Base-by-base conservation (phyloP, 257 asterid species). In the Petunia axillaris region DNA sequence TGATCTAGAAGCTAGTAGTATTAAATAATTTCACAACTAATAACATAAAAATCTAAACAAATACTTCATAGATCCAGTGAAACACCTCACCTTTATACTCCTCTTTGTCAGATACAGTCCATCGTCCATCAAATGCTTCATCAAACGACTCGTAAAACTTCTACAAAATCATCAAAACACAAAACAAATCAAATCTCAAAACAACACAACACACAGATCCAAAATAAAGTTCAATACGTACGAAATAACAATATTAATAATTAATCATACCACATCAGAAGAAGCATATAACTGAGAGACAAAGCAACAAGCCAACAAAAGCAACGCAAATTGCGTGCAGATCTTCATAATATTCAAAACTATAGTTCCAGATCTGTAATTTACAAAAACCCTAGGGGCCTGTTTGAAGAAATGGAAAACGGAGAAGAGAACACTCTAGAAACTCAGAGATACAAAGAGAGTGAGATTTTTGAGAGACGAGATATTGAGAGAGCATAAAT, bases 71-170 rank as follows among this genome's bases (percentile, higher is more conserved):
- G 87, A 87, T 86, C 73, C 76, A 25, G 16, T 2, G 41, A 1
- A 13, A 60, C 16, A 76, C 15, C 78, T 75, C 60, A 96, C 99
- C 98, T 78, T 88, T 80, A 84, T 89, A 96, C 2, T 91, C 97
- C 77, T 85, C 89, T 81, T 92, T 92, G 85, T 89, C 91, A 41
- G 98, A 93, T 25, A 78, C 97, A 15, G 88, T 81, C 98, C 98
- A 96, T 52, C 93, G 86, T 37, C 96, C 97, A 8, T 90, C 96
- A 36, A 93, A 90, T 15, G 89, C 83, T 84, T 91, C 97, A 68
- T 96, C 98, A 76, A 96, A 96, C 64, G 98, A 83, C 81, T 96
- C 99, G 83, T 94, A 89, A 58, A 92, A 88, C 86, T 63, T 87
- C 99, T 96, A 83, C 54, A 25, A 86, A 75, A 71, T 60, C 70